These are phyloP conservation scores for Podospora pseudoanserina DNA, from an alignment of 495 filamentous ascomycete genomes.

Conservation along the genomic window DNA sequence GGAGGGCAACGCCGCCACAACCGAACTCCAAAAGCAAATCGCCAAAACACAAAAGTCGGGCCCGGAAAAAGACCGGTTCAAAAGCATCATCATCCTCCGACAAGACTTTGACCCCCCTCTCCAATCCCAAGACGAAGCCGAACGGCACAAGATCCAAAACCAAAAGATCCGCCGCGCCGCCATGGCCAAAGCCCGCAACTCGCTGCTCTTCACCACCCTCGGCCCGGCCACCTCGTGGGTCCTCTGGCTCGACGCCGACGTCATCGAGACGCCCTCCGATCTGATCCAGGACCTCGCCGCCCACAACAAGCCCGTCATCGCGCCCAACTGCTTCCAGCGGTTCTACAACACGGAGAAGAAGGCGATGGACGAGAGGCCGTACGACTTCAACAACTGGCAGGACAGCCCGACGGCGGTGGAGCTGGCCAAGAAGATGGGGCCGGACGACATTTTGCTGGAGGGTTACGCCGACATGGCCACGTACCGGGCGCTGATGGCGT, in stretches of 20 bases:
- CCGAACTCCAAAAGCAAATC: conserved; percentile 78
- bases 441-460: conserved; percentile 88
- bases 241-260: conserved; percentile 90
- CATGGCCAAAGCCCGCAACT: conserved; percentile 92
- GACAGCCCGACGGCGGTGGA: conserved; percentile 74
- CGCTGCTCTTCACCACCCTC: conserved; percentile 92
- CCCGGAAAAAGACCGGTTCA: conserved; percentile 75
- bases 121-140: conserved; percentile 74
- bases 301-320: conserved; percentile 83
- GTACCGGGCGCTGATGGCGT: conserved; percentile 89
- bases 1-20: conserved; percentile 79
- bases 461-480: conserved; percentile 91
- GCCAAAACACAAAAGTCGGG: conserved; percentile 73
- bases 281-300: conserved; percentile 89
- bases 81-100: conserved; percentile 84
- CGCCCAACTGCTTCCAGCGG: conserved; percentile 93
- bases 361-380: conserved; percentile 69
- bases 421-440: conserved; percentile 71
- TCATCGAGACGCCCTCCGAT: conserved; percentile 79
- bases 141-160: conserved; percentile 83
- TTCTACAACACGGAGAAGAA: conserved; percentile 71
- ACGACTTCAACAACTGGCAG: conserved; percentile 97
- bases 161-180: conserved; percentile 82
- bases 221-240: conserved; percentile 95
- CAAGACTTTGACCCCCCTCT: conserved; percentile 91